These are phyloP conservation scores for Pichia sp. DNA, from an alignment of 1,139 yeast species.

Conservation along the genomic window DNA sequence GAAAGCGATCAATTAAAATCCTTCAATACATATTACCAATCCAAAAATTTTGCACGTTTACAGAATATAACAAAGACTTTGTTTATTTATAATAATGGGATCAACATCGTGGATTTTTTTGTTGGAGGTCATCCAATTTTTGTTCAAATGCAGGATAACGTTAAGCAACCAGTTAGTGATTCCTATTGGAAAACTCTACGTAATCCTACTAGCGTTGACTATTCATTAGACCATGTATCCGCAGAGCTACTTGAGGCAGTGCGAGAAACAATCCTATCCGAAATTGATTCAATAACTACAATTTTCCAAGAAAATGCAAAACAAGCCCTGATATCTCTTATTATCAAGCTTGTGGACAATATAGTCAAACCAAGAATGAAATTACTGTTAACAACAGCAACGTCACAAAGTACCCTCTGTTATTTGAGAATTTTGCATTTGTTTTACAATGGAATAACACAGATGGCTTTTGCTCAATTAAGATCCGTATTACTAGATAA, in stretches of 20 bases:
- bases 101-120: conserved; percentile 75
- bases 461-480: conserved; percentile 55
- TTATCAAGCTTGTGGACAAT: conserved; percentile 77
- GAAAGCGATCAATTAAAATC: conserved; percentile 60
- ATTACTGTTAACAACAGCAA: conserved; percentile 58
- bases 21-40: conserved; percentile 51
- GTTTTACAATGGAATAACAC: conserved; percentile 56
- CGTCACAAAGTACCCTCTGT: conserved; percentile 62
- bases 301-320: conserved; percentile 67
- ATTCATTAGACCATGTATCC: conserved; percentile 26
- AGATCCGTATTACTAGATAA: conserved; percentile 49
- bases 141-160: conserved; percentile 44
- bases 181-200: conserved; percentile 45
- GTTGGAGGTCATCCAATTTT: conserved; percentile 78
- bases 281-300: conserved; percentile 66
- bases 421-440: conserved; percentile 74
- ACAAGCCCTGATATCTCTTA: conserved; percentile 62
- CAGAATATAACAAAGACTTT: conserved; percentile 75
- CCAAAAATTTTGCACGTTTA: conserved; percentile 67
- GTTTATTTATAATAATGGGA: conserved; percentile 80
- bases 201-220: conserved; percentile 41
- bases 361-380: conserved; percentile 66
- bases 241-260: conserved; percentile 23
- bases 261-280: conserved; percentile 49
- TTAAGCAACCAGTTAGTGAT: conserved; percentile 21